Evolutionary conservation across 2,329 filamentous ascomycete species (phyloP).

Genomic region (Xylaria polymorpha): DNA sequence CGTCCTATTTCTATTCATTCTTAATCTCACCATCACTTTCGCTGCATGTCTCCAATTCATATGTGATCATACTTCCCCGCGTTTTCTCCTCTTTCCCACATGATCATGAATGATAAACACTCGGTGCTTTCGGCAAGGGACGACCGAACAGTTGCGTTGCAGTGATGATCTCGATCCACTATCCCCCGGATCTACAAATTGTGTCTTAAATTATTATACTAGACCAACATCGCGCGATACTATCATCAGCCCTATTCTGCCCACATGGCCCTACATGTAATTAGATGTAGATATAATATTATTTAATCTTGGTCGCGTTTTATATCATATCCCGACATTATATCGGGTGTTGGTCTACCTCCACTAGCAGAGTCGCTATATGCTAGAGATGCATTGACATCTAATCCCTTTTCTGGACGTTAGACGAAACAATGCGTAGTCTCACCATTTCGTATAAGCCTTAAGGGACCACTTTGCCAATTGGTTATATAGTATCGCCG

Average conservation of each 20-base stretch:
- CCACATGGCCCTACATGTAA: neutral
- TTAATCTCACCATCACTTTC: neutral
- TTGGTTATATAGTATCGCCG: neutral
- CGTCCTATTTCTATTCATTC: constrained; percentile 1
- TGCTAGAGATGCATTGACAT: neutral
- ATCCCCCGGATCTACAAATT: constrained; percentile 21
- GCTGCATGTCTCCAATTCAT: neutral
- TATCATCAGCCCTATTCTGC: neutral
- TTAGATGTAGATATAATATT: neutral
- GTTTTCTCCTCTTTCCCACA: constrained; percentile 35
- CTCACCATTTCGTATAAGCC: neutral
- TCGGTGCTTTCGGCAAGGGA: constrained; percentile 4
- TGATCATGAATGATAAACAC: constrained; percentile 19
- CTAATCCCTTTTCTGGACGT: neutral
- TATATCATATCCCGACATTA: neutral
- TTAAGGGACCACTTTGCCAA: neutral
- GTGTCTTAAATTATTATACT: neutral
- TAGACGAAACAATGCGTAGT: neutral
- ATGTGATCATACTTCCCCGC: constrained; percentile 24
- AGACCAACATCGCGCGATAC: neutral
- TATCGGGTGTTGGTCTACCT: neutral
- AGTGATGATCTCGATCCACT: constrained; percentile 28
- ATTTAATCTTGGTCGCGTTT: neutral
- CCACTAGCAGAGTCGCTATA: neutral
- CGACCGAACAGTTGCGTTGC: constrained; percentile 17